Percentiles rank a stretch among this genome's conserved stretches.
Evolutionary conservation across 2,329 filamentous ascomycete genomes (phyloP).

Genomic region (Leptosphaerulina australis): DNA sequence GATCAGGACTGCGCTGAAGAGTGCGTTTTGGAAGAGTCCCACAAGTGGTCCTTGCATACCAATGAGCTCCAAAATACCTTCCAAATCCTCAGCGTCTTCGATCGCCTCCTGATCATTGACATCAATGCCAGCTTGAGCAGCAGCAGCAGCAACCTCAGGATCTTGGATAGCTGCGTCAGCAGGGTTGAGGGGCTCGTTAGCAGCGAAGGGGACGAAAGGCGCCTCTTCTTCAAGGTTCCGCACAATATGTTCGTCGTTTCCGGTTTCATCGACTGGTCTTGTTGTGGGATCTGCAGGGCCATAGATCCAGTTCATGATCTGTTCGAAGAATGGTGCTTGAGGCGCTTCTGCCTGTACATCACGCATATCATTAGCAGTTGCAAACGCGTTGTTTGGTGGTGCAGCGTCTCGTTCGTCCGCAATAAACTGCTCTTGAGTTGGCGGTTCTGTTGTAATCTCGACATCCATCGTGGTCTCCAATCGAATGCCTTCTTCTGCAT

Average conservation of each 20-base stretch:
- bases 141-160: constrained; percentile 67
- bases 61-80: constrained; percentile 93
- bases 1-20: constrained; percentile 91
- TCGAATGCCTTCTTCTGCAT: background rate
- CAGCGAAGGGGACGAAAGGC: constrained; percentile 63
- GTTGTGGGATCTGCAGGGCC: constrained; percentile 51
- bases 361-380: constrained; percentile 12
- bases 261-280: constrained; percentile 35
- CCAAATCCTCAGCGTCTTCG: constrained; percentile 88
- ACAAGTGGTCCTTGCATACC: constrained; percentile 93
- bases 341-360: constrained; percentile 16
- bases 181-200: constrained; percentile 42
- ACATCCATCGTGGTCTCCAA: constrained; percentile 5
- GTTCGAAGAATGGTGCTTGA: constrained; percentile 34
- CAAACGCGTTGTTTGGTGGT: background rate
- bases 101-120: constrained; percentile 70
- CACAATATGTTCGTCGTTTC: constrained; percentile 64
- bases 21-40: constrained; percentile 89
- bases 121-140: constrained; percentile 72
- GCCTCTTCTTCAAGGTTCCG: constrained; percentile 65
- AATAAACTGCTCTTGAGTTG: constrained; percentile 3
- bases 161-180: constrained; percentile 50
- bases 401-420: background rate
- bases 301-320: constrained; percentile 56
- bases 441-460: background rate